Percentiles rank a stretch among this genome's conserved stretches.
These are phyloP conservation scores for Quercus tomentella DNA, from an alignment of 331 rosid genomes.

Conservation along the genomic window DNA sequence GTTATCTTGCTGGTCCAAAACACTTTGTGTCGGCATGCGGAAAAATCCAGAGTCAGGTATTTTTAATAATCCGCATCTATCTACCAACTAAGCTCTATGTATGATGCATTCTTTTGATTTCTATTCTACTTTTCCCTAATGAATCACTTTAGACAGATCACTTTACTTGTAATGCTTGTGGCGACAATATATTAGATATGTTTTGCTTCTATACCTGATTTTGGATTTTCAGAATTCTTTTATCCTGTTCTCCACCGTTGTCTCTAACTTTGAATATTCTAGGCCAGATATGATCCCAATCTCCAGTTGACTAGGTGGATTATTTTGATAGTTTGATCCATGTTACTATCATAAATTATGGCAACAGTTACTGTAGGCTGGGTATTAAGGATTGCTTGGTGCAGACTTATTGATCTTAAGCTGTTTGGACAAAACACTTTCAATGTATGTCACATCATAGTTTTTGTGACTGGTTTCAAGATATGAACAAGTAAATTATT, in stretches of 20 bases:
- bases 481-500: neutral
- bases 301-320: neutral
- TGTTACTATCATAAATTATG: neutral
- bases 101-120: neutral
- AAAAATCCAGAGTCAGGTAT: conserved; percentile 92
- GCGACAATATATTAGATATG: neutral
- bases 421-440: neutral
- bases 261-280: neutral
- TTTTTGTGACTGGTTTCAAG: neutral
- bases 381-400: neutral
- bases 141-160: neutral
- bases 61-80: neutral
- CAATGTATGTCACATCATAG: neutral
- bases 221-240: neutral
- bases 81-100: neutral
- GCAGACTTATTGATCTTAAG: neutral
- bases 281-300: neutral
- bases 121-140: neutral
- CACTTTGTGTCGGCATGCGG: conserved; percentile 74
- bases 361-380: neutral
- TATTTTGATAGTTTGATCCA: neutral
- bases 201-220: neutral
- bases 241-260: neutral
- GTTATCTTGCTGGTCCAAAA: conserved; percentile 88
- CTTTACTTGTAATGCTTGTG: neutral